These are phyloP conservation scores for Zelonia costaricensis DNA, from an alignment of 208 protist species.

Conservation along the genomic window DNA sequence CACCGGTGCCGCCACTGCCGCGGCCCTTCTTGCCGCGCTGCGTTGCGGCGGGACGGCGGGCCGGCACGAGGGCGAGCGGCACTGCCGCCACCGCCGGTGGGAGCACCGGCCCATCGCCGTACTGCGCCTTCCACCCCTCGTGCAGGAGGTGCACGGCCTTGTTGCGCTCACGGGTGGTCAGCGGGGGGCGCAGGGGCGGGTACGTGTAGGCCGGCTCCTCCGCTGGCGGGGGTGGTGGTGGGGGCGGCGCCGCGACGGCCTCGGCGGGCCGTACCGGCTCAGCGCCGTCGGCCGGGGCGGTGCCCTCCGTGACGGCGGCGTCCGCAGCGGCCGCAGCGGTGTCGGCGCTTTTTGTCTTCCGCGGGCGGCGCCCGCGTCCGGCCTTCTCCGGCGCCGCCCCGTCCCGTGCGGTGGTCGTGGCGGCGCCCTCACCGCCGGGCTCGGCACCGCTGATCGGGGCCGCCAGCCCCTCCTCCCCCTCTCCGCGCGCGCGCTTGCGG, in stretches of 20 bases:
- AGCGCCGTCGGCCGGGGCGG: background rate
- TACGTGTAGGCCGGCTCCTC: constrained; percentile 38
- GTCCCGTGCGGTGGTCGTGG: too few relatives aligned
- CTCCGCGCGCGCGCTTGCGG: constrained; percentile 15
- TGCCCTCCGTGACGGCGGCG: too few relatives aligned
- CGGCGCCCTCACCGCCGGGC: background rate
- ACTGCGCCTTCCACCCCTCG: constrained; percentile 35
- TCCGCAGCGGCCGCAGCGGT: too few relatives aligned
- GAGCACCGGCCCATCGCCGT: constrained; percentile 32
- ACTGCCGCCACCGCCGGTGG: constrained; percentile 39
- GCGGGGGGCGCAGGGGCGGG: constrained; percentile 57
- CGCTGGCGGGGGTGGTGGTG: background rate
- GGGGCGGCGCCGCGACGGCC: background rate
- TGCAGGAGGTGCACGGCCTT: constrained; percentile 44
- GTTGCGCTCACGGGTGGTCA: constrained; percentile 42
- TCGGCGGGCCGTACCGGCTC: background rate
- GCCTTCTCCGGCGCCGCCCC: background rate
- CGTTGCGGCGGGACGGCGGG: background rate
- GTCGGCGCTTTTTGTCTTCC: constrained; percentile 7
- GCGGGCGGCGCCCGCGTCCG: background rate
- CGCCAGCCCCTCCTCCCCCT: background rate
- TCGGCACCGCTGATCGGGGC: background rate
- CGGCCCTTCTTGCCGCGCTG: constrained; percentile 2
- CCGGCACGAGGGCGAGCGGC: constrained; percentile 29
- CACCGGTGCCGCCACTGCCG: background rate